Base-by-base conservation (phyloP, 352 stramenopile genomes). In the Phytophthora uliginosa region DNA sequence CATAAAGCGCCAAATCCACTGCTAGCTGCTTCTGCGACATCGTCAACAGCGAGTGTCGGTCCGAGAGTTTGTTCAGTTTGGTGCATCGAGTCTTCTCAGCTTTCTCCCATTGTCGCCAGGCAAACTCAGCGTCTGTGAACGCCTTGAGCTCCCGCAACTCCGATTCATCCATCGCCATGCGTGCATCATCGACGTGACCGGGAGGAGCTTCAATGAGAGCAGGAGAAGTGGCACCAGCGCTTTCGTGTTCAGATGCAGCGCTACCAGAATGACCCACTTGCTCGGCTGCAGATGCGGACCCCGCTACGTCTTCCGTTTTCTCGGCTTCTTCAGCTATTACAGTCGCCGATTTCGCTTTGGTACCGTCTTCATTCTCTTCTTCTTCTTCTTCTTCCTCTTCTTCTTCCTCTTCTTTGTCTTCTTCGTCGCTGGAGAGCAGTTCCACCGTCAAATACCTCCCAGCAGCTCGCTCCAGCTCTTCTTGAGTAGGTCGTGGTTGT, bases 51-150 rank as follows among this genome's bases (percentile, higher is more conserved):
- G 59, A 22, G 1, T 69, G 74, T 4, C 72, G 78, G 26, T 78
- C 66, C 4, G 63, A 60, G 6, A 78, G 59, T 7, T 76, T 74
- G 3, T 69, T 65, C 4, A 92, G 62, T 33, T 87, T 84, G 20
- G 80, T 82, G 2, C 77, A 58, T 9, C 85, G 77, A 60, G 74
- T 62, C 2, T 65, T 63, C 55, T 92, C 83, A 33, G 74, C 53
- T 38, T 69, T 62, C n/a, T 90, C 73, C 83, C 84, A 93, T 50
- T 83, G 59, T 9, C 69, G 60, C 84, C 84, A 93, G 7, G 53
- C 57, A 42, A 77, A 62, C 31, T 89, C 83, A 9, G 59, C 58
- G n/a, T 89, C 76, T 10, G 81, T 84, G 13, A 75, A 83, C 2
- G 62, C 34, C 60, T 86, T 89, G 15, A 91, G 73, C 28, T 74